These are phyloP conservation scores for Lentinula guzmanii DNA, from an alignment of 768 basidiomycete species.

Conservation along the genomic window DNA sequence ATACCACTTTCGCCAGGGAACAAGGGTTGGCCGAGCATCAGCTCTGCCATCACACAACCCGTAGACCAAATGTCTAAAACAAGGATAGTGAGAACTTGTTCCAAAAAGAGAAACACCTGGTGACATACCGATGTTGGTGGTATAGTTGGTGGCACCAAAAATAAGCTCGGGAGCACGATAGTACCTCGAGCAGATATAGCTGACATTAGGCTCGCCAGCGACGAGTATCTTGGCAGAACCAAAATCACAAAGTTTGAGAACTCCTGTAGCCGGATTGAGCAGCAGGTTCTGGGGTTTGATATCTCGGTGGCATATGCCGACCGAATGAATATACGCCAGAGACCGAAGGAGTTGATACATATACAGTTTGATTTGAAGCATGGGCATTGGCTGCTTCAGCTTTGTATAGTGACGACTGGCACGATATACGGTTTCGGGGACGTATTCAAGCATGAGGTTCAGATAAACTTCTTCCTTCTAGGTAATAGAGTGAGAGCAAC, in stretches of 20 bases:
- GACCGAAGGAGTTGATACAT: slow-evolving; percentile 99
- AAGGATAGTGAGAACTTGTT: neutral
- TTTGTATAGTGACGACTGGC: slow-evolving; percentile 98
- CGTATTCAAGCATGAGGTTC: slow-evolving; percentile 98
- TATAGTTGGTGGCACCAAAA: slow-evolving; percentile 99
- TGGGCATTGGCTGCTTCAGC: slow-evolving; percentile 99
- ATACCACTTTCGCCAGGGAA: slow-evolving; percentile 99
- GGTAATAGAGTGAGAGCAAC: slow-evolving; percentile 8
- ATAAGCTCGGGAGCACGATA: slow-evolving; percentile 99
- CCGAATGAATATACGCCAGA: slow-evolving; percentile 97
- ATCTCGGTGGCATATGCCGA: slow-evolving; percentile 99
- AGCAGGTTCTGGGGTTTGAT: slow-evolving; percentile 99
- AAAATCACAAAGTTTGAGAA: slow-evolving; percentile 98
- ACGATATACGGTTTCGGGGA: slow-evolving; percentile 98
- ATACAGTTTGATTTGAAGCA: slow-evolving; percentile 99
- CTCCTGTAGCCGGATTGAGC: slow-evolving; percentile 93
- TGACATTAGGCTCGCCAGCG: slow-evolving; percentile 97
- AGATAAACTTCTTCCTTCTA: slow-evolving; percentile 99
- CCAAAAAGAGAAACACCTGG: neutral
- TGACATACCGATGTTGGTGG: slow-evolving; percentile 86
- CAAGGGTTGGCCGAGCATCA: slow-evolving; percentile 97
- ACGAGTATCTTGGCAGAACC: slow-evolving; percentile 98
- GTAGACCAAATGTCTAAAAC: slow-evolving; percentile 95
- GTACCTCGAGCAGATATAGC: slow-evolving; percentile 99
- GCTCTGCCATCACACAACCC: slow-evolving; percentile 99